Evolutionary conservation across 2,329 filamentous ascomycete genomes (phyloP), one percentile per base, ranked within the genome.

Genomic region (Pseudocercospora pini-densiflorae): DNA sequence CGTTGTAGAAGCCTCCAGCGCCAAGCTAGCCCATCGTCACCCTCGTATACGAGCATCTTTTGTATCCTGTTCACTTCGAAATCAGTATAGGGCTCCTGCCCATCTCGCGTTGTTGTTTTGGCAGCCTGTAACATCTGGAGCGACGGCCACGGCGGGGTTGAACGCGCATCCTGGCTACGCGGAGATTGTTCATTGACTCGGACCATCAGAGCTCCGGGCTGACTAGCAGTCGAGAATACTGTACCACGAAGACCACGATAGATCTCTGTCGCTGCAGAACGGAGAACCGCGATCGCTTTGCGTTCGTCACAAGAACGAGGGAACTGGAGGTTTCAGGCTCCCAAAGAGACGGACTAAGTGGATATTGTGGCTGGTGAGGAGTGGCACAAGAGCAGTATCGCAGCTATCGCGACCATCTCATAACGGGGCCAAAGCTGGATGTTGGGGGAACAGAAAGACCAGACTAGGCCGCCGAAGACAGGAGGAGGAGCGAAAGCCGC

Each of bases 391-490:
- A 36, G 14, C 54, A 58, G 27, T 23, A 21, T 27, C 47, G n/a
- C 45, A 49, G n/a, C n/a, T 24, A 57, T 19, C 29, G 29, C 54
- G 29, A n/a, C 53, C 14, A 33, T 57, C 5, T 5, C 23, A 29
- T n/a, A 29, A 23, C 45, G 45, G 19, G 9, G 45, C 19, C 21
- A 19, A 27, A 31, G 19, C 31, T 40, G 51, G 40, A 67, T 67
- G 65, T 54, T 57, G 45, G 57, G 36, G 43, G 65, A 36, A 55
- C 59, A 57, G 53, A 31, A 59, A 19, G 49, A 57, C 21, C 27
- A 59, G 12, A 36, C 31, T 21, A 24, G 53, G 33, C 47, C 58
- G 19, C 33, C 47, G n/a, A 40, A 27, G 54, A 57, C 54, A 40
- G 19, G 24, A 14, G 23, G 23, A 24, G 36, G 16, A n/a, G 27